Percentiles rank a stretch among this genome's conserved stretches.
These are phyloP conservation scores for Nannochloropsis salina DNA, from an alignment of 108 stramenopile genomes.

Conservation along the genomic window DNA sequence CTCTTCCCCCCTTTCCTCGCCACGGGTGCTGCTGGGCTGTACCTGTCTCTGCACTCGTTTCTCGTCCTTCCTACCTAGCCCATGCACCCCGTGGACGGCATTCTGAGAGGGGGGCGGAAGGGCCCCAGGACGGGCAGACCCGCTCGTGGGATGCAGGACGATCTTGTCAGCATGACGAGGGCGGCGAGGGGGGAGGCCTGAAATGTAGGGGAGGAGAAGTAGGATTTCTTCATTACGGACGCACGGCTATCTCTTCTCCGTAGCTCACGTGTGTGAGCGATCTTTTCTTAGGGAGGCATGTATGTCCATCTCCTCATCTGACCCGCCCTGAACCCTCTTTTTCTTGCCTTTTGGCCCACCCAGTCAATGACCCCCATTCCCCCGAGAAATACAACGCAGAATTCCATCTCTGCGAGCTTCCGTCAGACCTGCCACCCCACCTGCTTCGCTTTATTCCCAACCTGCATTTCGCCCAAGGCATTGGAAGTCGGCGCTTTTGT, in stretches of 20 bases:
- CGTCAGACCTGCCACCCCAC: background rate
- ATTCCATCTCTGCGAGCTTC: slow-evolving; percentile 17
- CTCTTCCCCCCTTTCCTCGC: no score
- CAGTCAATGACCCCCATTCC: slow-evolving; percentile 15
- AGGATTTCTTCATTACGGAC: background rate
- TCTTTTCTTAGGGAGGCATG: no score
- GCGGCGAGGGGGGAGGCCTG: background rate
- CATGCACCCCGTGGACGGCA: no score
- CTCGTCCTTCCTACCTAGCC: no score
- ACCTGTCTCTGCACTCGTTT: no score
- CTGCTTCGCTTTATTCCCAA: slow-evolving; percentile 3
- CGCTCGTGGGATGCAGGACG: no score
- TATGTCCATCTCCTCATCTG: background rate
- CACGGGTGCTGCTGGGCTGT: no score
- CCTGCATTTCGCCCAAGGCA: background rate
- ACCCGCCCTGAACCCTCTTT: background rate
- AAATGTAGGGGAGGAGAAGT: background rate
- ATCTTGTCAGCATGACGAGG: background rate
- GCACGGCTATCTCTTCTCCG: no score
- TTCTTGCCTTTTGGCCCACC: background rate
- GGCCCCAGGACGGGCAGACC: no score
- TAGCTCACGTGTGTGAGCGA: no score
- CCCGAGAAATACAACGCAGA: background rate
- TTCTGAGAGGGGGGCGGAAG: no score
- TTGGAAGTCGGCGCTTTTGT: background rate